Evolutionary conservation across 1,139 yeast species (phyloP).

Genomic region (Yamadazyma siamensis): DNA sequence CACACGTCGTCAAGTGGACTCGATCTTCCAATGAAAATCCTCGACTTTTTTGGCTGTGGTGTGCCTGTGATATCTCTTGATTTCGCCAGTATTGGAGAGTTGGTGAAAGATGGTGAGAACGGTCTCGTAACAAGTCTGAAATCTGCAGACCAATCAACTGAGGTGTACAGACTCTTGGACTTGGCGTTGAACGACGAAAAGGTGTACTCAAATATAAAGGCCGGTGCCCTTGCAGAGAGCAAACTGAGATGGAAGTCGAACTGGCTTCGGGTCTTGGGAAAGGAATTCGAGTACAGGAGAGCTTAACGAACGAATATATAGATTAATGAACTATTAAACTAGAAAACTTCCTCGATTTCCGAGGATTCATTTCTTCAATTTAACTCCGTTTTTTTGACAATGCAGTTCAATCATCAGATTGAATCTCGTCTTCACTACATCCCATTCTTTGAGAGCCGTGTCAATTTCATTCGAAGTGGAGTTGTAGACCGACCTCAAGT

Average conservation of each 20-base stretch:
- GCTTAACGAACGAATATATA: slow-evolving; percentile 1
- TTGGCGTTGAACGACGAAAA: slow-evolving; percentile 41
- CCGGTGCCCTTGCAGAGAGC: slow-evolving; percentile 74
- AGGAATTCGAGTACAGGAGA: slow-evolving; percentile 17
- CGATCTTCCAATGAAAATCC: slow-evolving; percentile 95
- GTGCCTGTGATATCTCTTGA: slow-evolving; percentile 80
- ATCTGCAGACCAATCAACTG: slow-evolving; percentile 19
- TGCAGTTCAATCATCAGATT: slow-evolving; percentile 1
- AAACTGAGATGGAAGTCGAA: slow-evolving; percentile 68
- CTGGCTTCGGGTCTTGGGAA: slow-evolving; percentile 48
- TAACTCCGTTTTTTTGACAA: slow-evolving; percentile 1
- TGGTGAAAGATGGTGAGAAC: slow-evolving; percentile 46
- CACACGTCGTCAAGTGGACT: slow-evolving; percentile 91
- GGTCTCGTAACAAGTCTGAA: slow-evolving; percentile 37
- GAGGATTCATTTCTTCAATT: too few species aligned
- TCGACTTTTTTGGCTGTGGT: slow-evolving; percentile 96
- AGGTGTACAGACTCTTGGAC: slow-evolving; percentile 49
- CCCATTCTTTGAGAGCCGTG: slow-evolving; percentile 19
- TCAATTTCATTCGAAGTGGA: too few species aligned
- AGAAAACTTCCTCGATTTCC: too few species aligned
- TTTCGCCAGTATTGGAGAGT: slow-evolving; percentile 69
- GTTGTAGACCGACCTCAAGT: too few species aligned
- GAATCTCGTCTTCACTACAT: slow-evolving; percentile 3
- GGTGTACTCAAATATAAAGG: slow-evolving; percentile 37
- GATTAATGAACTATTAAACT: background rate